A percentile compares a stretch with the other conserved stretches of the same genome.
These are phyloP conservation scores for Oxyria digyna DNA, from an alignment of 148 eudicot genomes.

Conservation along the genomic window DNA sequence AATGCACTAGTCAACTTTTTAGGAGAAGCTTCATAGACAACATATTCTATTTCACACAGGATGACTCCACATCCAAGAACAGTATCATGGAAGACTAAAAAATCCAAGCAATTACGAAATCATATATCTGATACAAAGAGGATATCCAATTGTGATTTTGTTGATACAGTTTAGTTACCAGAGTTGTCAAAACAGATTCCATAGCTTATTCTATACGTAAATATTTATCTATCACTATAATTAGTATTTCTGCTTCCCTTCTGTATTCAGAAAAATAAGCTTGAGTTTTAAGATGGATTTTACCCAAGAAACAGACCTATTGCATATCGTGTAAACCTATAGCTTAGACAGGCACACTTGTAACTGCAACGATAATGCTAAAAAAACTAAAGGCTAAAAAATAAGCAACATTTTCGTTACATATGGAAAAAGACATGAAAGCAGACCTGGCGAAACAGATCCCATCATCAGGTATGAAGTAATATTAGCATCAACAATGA, in stretches of 20 bases:
- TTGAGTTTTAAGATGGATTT: not conserved
- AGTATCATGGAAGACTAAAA: not conserved
- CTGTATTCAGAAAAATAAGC: not conserved
- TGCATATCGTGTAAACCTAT: not conserved
- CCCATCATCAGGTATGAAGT: constrained; percentile 99
- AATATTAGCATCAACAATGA: constrained; percentile 95
- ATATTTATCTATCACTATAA: not conserved
- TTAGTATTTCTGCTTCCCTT: not conserved
- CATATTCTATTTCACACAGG: not conserved
- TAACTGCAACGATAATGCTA: not conserved
- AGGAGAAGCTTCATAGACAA: not conserved
- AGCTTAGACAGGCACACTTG: not conserved
- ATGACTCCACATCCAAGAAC: not conserved
- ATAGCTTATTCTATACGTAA: not conserved
- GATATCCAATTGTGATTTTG: not conserved
- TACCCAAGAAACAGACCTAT: not conserved
- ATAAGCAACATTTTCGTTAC: not conserved
- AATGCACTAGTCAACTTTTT: not conserved
- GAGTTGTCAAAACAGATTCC: not conserved
- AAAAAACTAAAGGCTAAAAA: constrained; percentile 2
- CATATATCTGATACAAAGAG: not conserved
- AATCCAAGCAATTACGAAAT: not conserved
- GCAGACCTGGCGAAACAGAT: constrained; percentile 91
- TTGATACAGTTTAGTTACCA: not conserved
- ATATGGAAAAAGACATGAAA: constrained; percentile 7